A percentile compares a stretch with the other conserved stretches of the same genome.
Evolutionary conservation across 345 rosid species (phyloP).

Genomic region (Angophora floribunda): DNA sequence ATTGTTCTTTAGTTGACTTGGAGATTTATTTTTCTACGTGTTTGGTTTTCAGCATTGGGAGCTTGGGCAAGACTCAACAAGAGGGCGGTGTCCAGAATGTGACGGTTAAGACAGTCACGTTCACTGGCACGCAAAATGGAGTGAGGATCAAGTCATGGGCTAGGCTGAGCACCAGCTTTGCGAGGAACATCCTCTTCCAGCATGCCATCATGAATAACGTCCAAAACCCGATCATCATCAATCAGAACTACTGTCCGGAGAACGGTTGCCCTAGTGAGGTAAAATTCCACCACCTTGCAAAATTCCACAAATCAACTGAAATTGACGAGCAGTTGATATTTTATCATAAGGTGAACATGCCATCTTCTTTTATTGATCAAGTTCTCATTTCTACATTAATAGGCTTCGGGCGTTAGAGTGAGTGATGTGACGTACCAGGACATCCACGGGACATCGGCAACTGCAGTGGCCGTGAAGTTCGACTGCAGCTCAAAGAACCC

Average conservation of each 20-base stretch:
- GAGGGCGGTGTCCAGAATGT: constrained; percentile 34
- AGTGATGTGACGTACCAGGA: constrained; percentile 54
- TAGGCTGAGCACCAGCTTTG: constrained; percentile 20
- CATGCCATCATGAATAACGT: constrained; percentile 17
- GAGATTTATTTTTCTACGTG: neutral
- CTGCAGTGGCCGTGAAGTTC: constrained; percentile 43
- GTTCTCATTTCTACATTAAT: neutral
- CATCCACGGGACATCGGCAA: constrained; percentile 58
- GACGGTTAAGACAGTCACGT: constrained; percentile 16
- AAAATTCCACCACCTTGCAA: neutral
- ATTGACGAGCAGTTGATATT: neutral
- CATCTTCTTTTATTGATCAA: neutral
- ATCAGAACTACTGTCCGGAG: constrained; percentile 28
- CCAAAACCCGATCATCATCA: constrained; percentile 31
- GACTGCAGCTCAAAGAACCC: constrained; percentile 49
- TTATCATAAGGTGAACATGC: neutral
- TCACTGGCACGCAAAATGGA: constrained; percentile 29
- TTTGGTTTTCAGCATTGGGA: constrained; percentile 24
- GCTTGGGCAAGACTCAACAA: constrained; percentile 14
- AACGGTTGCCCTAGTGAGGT: constrained; percentile 42
- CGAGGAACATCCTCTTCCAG: constrained; percentile 16
- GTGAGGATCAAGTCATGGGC: constrained; percentile 35
- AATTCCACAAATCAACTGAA: neutral
- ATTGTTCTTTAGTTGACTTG: neutral
- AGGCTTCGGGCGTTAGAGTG: constrained; percentile 63